Base-by-base conservation (phyloP, 306 rosid genomes). In the Elaeagnus macrophylla region DNA sequence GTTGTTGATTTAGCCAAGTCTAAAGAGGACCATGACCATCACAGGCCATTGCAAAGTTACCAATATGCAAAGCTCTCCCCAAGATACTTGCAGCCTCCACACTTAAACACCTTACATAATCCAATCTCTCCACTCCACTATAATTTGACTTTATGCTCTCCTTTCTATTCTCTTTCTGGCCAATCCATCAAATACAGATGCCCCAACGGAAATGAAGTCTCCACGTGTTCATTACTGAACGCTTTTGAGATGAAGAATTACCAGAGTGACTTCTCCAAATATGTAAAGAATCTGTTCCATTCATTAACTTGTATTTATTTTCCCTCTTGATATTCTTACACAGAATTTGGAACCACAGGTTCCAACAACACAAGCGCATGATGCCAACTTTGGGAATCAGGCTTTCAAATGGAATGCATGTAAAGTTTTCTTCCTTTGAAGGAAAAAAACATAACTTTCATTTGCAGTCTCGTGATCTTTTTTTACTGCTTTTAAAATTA, bases 321-420 rank as follows among this genome's bases (percentile, higher is more conserved):
- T 5, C 37, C 32, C 38, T 9, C 10, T 1, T 48, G n/a, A 7
- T 53, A 53, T 60, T 17, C 56, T 60, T 48, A 60, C 17, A 10
- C 18, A n/a, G 42, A 48, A 16, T 49, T 10, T 9, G 18, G 54
- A 60, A 41, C 39, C 46, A 17, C 65, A 60, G 65, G 55, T 47
- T 37, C 56, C 46, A 47, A 15, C 5, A 12, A 48, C 38, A 12
- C 48, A 37, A 48, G 5, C 25, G 37, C 53, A 46, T 42, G 39
- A 8, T 42, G 43, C 12, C 8, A 37, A 45, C 37, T 15, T 10
- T 45, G 15, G 15, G 36, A 56, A 60, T 48, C 56, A 48, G 37
- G 38, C 7, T 48, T 38, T 60, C 48, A 54, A 19, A 19, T 15
- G 18, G 3, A 49, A 39, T 39, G 65, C 49, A 48, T 14, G 56